phyloP scores from a whole-genome alignment of 495 filamentous ascomycete genomes.

The Diplogelasinospora grovesii region DNA sequence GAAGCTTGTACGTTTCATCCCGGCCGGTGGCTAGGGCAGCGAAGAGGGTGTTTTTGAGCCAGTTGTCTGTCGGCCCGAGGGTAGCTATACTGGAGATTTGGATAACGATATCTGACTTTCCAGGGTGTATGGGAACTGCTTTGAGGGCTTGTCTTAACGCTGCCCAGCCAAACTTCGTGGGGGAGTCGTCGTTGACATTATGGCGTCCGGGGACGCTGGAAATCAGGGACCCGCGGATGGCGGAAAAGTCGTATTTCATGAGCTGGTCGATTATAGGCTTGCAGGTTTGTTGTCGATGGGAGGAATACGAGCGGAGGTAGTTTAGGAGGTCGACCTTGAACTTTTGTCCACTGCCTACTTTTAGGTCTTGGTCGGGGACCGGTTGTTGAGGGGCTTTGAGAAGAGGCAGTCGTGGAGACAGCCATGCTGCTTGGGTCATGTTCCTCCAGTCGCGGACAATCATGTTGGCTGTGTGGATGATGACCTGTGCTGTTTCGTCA shows the following conservation, averaged over 20 bases:
- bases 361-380: background rate
- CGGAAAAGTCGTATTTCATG: conserved; percentile 59
- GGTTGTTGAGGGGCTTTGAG: conserved; percentile 1
- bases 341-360: conserved; percentile 53
- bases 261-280: conserved; percentile 50
- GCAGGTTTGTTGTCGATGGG: conserved; percentile 41
- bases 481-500: conserved; percentile 68
- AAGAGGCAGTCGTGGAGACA: conserved; percentile 63
- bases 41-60: conserved; percentile 66
- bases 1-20: background rate
- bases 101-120: conserved; percentile 50
- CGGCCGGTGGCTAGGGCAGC: conserved; percentile 25
- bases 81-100: conserved; percentile 84
- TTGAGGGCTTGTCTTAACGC: conserved; percentile 56
- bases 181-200: conserved; percentile 31
- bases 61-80: conserved; percentile 64
- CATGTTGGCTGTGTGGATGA: conserved; percentile 90
- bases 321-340: conserved; percentile 73
- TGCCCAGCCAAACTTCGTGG: conserved; percentile 68
- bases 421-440: conserved; percentile 82
- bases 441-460: conserved; percentile 79
- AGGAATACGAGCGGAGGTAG: conserved; percentile 67
- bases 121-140: conserved; percentile 35
- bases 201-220: conserved; percentile 69
- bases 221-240: conserved; percentile 64